Evolutionary conservation across 495 filamentous ascomycete species (phyloP).

Genomic region (Aspergillus wentii): DNA sequence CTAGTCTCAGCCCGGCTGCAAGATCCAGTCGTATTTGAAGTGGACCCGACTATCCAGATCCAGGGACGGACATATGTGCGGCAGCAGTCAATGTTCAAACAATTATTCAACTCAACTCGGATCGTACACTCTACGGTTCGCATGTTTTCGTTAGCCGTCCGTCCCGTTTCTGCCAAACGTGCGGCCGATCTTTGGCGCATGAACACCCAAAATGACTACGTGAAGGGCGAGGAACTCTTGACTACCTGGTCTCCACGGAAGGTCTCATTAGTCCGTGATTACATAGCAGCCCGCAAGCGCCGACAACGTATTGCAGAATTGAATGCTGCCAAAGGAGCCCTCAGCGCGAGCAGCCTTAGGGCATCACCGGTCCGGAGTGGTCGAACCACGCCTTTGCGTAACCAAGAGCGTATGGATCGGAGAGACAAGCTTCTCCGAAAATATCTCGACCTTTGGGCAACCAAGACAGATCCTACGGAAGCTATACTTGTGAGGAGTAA

Average conservation of each 20-base stretch:
- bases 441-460: constrained; percentile 74
- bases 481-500: constrained; percentile 71
- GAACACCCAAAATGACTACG: constrained; percentile 89
- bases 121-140: constrained; percentile 81
- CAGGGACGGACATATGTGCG: constrained; percentile 79
- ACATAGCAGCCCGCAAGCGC: constrained; percentile 64
- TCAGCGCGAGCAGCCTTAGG: constrained; percentile 42
- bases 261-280: constrained; percentile 82
- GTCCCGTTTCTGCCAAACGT: constrained; percentile 81
- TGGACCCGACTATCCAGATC: constrained; percentile 76
- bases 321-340: constrained; percentile 67
- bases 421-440: constrained; percentile 59
- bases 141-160: constrained; percentile 80
- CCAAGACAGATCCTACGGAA: constrained; percentile 66
- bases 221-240: constrained; percentile 89
- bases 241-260: constrained; percentile 82
- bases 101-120: constrained; percentile 77
- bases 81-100: constrained; percentile 78
- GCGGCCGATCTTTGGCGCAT: constrained; percentile 95
- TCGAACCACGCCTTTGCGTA: constrained; percentile 34
- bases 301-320: constrained; percentile 70
- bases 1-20: constrained; percentile 72
- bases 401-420: constrained; percentile 46
- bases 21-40: constrained; percentile 77
- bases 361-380: constrained; percentile 32